These are phyloP conservation scores for Saccharomycopsis javanensis DNA, from an alignment of 805 yeast species.

Conservation along the genomic window DNA sequence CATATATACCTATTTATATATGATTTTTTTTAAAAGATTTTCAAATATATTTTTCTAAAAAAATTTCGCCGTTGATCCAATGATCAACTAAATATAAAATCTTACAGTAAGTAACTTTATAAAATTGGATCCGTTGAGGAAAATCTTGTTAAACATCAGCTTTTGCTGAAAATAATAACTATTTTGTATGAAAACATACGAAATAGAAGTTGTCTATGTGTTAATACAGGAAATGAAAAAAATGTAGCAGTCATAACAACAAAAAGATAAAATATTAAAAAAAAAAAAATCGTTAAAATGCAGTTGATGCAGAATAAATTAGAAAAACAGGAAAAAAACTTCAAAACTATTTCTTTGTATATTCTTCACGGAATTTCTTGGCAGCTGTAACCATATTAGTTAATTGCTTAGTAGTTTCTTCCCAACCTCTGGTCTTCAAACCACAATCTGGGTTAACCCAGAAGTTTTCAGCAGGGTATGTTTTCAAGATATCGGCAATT, in stretches of 20 bases:
- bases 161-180: neutral
- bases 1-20: no score
- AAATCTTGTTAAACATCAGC: neutral
- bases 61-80: no score
- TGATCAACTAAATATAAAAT: no score
- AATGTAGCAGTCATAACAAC: conserved; percentile 1
- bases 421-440: conserved; percentile 99
- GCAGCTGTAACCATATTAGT: conserved; percentile 99
- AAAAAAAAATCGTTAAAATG: conserved; percentile 1
- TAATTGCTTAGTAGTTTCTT: conserved; percentile 88
- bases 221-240: conserved; percentile 1
- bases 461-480: conserved; percentile 95
- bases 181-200: neutral
- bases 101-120: neutral
- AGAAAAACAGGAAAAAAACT: neutral
- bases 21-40: no score
- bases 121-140: conserved; percentile 1
- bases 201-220: neutral
- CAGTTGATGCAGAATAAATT: conserved; percentile 2
- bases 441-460: conserved; percentile 99
- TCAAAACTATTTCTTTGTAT: conserved; percentile 10
- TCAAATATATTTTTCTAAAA: no score
- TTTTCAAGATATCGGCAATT: conserved; percentile 89
- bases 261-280: neutral
- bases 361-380: conserved; percentile 76